A percentile compares a stretch with the other conserved stretches of the same genome.
These are phyloP conservation scores for Adenanthera pavonina DNA, from an alignment of 306 rosid genomes.

Conservation along the genomic window DNA sequence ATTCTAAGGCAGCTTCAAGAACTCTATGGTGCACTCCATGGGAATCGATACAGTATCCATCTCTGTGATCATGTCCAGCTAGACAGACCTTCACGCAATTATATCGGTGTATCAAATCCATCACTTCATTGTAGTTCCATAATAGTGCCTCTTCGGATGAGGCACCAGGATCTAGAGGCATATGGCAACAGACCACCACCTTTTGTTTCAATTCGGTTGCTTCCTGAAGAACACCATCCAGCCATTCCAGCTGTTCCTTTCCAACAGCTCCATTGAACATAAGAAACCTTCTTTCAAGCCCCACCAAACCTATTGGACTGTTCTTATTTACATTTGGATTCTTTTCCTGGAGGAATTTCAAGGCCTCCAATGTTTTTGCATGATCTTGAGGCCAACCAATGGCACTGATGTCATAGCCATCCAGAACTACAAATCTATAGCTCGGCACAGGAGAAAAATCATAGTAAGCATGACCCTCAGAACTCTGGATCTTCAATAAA, in stretches of 20 bases:
- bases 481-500: slow-evolving; percentile 59
- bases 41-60: slow-evolving; percentile 79
- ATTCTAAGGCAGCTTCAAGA: slow-evolving; percentile 94
- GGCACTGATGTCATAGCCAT: slow-evolving; percentile 87
- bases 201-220: slow-evolving; percentile 74
- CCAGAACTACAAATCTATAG: slow-evolving; percentile 80
- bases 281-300: slow-evolving; percentile 81
- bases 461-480: slow-evolving; percentile 64
- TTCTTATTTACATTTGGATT: slow-evolving; percentile 89
- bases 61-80: slow-evolving; percentile 88
- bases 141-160: slow-evolving; percentile 65
- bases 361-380: slow-evolving; percentile 66
- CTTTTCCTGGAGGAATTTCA: slow-evolving; percentile 63
- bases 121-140: slow-evolving; percentile 88
- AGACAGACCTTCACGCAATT: slow-evolving; percentile 81
- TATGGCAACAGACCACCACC: slow-evolving; percentile 80
- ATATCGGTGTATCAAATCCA: slow-evolving; percentile 71
- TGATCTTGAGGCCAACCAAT: slow-evolving; percentile 92
- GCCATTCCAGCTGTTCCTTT: slow-evolving; percentile 85
- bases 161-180: slow-evolving; percentile 75
- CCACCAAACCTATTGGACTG: slow-evolving; percentile 70
- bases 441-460: slow-evolving; percentile 77
- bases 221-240: slow-evolving; percentile 63
- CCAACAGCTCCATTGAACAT: slow-evolving; percentile 96
- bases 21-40: slow-evolving; percentile 84